Conservation (phyloP, 306 rosid species). For the Dryas drummondii region DNA sequence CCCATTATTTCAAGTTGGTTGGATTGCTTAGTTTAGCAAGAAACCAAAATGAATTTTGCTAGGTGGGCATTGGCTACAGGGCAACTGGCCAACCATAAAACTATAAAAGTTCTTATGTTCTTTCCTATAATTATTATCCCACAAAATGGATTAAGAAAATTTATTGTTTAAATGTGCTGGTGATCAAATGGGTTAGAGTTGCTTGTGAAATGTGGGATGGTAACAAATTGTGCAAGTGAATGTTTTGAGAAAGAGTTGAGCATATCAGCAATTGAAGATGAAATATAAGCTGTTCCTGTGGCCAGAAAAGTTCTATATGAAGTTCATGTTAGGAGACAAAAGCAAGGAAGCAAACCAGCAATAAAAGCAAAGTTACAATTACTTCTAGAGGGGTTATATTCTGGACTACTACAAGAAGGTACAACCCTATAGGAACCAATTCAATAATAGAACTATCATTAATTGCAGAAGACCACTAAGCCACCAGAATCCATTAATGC, state of each 20-base stretch:
- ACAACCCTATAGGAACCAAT: slow-evolving; percentile 24
- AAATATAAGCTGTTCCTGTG: not conserved
- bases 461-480: slow-evolving; percentile 30
- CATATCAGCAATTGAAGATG: not conserved
- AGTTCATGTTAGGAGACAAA: slow-evolving; percentile 1
- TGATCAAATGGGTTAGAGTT: too few relatives aligned
- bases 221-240: not conserved
- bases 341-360: not conserved
- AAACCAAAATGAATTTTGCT: not conserved
- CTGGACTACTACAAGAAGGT: slow-evolving; percentile 12
- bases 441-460: slow-evolving; percentile 31
- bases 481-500: slow-evolving; percentile 47
- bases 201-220: not conserved
- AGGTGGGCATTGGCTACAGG: not conserved
- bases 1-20: slow-evolving; percentile 9
- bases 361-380: slow-evolving; percentile 28
- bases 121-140: not conserved
- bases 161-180: too few relatives aligned
- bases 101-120: not conserved
- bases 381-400: slow-evolving; percentile 32
- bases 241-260: not conserved
- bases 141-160: too few relatives aligned
- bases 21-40: slow-evolving; percentile 16
- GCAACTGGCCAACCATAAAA: not conserved
- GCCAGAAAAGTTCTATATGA: not conserved